Evolutionary conservation across 225 moss, liverwort and hornwort genomes (phyloP).

Genomic region (Asterella californica): DNA sequence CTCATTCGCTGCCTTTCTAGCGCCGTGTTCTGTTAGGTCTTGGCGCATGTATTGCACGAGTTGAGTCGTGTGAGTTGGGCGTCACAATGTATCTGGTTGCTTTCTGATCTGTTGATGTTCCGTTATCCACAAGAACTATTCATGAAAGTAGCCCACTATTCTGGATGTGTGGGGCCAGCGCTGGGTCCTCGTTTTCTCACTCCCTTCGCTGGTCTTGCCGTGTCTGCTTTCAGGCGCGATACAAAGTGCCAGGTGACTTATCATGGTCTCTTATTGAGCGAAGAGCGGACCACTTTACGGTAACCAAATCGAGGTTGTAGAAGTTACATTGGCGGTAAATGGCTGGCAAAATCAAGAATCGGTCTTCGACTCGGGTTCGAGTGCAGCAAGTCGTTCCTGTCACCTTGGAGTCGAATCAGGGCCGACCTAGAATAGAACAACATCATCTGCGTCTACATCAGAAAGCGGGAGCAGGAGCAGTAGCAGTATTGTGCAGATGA

Average conservation of each 20-base stretch:
- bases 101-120: background rate
- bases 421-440: background rate
- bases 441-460: no score
- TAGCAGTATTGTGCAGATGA: background rate
- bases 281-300: background rate
- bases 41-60: background rate
- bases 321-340: background rate
- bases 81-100: constrained; percentile 4
- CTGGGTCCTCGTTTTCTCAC: background rate
- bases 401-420: no score
- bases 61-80: background rate
- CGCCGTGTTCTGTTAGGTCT: no score
- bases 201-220: background rate
- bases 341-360: background rate
- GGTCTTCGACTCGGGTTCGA: background rate
- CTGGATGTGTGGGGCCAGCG: background rate
- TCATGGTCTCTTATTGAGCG: no score
- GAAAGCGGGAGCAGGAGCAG: background rate
- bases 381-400: constrained; percentile 11
- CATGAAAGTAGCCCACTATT: background rate
- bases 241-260: no score
- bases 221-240: background rate
- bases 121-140: constrained; percentile 4
- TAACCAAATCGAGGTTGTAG: background rate
- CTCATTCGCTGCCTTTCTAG: no score